phyloP scores from a whole-genome alignment of 495 filamentous ascomycete species.

The Lophiotrema nucula region DNA sequence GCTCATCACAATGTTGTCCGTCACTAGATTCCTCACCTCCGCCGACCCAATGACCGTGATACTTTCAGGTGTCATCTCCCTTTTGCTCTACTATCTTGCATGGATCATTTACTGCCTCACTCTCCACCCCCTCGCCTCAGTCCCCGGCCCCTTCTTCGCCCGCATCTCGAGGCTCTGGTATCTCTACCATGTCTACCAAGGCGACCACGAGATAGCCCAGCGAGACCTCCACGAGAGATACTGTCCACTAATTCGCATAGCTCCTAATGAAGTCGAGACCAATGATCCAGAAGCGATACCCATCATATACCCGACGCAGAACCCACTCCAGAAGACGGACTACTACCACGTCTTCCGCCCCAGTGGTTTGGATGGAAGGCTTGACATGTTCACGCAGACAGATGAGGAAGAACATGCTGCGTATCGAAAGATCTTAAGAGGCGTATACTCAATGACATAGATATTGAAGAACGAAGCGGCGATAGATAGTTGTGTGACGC shows the following conservation, averaged over 20 bases:
- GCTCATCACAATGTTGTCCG: no score
- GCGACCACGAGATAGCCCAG: neutral
- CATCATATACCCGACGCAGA: neutral
- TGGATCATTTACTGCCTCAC: neutral
- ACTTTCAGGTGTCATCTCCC: no score
- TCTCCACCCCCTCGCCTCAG: neutral
- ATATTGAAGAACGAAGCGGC: neutral
- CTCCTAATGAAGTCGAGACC: neutral
- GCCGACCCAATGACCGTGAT: no score
- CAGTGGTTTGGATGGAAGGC: neutral
- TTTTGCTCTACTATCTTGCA: neutral
- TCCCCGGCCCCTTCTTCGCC: neutral
- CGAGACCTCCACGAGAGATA: neutral
- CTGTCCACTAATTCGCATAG: neutral
- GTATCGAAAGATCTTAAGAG: neutral
- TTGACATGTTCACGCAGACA: neutral
- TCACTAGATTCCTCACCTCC: no score
- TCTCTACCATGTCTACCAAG: neutral
- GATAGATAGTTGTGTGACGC: neutral
- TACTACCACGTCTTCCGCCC: neutral
- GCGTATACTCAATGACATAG: neutral
- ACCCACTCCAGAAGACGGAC: neutral
- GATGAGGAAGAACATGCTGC: neutral
- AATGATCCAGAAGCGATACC: neutral
- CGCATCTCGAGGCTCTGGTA: neutral